Conservation (phyloP, 2,329 filamentous ascomycete genomes). For the Alternaria sp. region DNA sequence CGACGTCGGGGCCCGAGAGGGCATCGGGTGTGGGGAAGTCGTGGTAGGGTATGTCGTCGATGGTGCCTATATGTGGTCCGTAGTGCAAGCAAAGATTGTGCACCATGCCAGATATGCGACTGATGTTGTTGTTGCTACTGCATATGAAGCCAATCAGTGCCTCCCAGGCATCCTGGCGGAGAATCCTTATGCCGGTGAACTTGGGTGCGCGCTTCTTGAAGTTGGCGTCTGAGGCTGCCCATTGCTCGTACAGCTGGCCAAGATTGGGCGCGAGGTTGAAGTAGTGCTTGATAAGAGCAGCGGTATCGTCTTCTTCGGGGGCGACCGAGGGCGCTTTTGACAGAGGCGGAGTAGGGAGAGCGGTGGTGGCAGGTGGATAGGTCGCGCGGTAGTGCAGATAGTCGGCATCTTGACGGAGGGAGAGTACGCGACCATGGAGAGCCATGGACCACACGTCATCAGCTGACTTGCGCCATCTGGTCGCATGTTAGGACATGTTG, state of each 20-base stretch:
- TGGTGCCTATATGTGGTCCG: constrained; percentile 73
- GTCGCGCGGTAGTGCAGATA: constrained; percentile 81
- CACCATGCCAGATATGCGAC: constrained; percentile 94
- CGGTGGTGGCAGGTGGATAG: constrained; percentile 52
- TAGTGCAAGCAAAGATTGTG: constrained; percentile 90
- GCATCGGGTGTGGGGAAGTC: constrained; percentile 83
- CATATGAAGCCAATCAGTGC: constrained; percentile 93
- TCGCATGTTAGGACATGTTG: constrained; percentile 10
- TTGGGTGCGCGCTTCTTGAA: constrained; percentile 85
- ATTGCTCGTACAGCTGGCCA: constrained; percentile 77
- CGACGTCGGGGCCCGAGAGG: constrained; percentile 76
- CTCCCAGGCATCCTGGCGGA: constrained; percentile 97
- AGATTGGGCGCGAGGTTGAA: constrained; percentile 85
- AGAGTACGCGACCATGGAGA: constrained; percentile 82
- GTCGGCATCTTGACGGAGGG: constrained; percentile 79
- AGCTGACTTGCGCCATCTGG: constrained; percentile 81
- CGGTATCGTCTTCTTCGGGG: constrained; percentile 69
- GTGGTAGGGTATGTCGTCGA: constrained; percentile 76
- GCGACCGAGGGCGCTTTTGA: constrained; percentile 45
- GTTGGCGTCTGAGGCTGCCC: constrained; percentile 84
- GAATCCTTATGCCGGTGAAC: constrained; percentile 89
- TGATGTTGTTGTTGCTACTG: constrained; percentile 98
- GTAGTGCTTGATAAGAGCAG: constrained; percentile 78
- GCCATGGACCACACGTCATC: constrained; percentile 89
- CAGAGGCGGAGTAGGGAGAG: constrained; percentile 48